Evolutionary conservation across 345 rosid species (phyloP), one percentile per base, ranked within the genome.

Genomic region (Boechera retrofracta): DNA sequence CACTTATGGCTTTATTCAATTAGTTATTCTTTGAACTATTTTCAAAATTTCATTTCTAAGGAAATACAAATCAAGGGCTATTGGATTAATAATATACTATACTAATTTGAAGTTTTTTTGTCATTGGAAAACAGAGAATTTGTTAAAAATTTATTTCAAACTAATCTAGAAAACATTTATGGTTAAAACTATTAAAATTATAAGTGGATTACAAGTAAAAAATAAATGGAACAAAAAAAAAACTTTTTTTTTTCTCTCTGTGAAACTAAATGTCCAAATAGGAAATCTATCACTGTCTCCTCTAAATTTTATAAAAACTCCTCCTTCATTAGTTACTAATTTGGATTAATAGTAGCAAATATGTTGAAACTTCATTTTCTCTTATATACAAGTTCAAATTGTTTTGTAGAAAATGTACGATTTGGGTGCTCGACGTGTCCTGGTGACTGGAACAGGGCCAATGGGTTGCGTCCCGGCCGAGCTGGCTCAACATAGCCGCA

Each of bases 361-460:
- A n/a, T 16, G 31, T 33, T 51, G 64, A 54, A 54, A 74, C 11
- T 44, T 13, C 8, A 11, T 44, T 13, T 5, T 28, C 21, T 36
- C 66, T 35, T 45, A 75, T 18, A 16, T 28, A 38, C n/a, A 57
- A 75, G 26, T 41, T 38, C 4, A 12, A 48, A 10, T 36, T 65
- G 26, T 51, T 59, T 18, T 32, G 44, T 53, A 91, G 97, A 89
- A 85, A 69, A 60, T 84, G 54, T 72, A 91, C 68, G 85, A 87
- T 57, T 49, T 94, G 81, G 97, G 98, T 36, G 90, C 89, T 13
- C 80, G 93, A 4, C 84, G 96, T 70, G 89, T 89, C 32, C 53
- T 93, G 64, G 96, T 93, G 78, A 87, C 90, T 0, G 97, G 97
- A 2, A 93, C 94, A 0, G 97, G 98, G 45, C 96, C 98, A 7